Percentiles rank a stretch among this genome's conserved stretches.
phyloP scores from a whole-genome alignment of 306 rosid species.

The Malus domestica region ASM211411v1 NC_041797.1:9953001-9953500 shows the following conservation, averaged over 20 bases:
- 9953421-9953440: background rate
- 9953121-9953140: constrained; percentile 30
- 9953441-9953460: background rate
- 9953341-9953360: background rate
- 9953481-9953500: background rate
- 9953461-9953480: background rate
- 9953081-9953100: background rate
- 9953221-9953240: constrained; percentile 38
- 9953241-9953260: constrained; percentile 36
- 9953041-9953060: too few relatives aligned
- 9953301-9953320: background rate
- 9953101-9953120: background rate
- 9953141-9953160: constrained; percentile 36
- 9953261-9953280: constrained; percentile 2
- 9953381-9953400: background rate
- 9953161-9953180: constrained; percentile 35
- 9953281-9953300: constrained; percentile 22
- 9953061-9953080: too few relatives aligned
- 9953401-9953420: background rate
- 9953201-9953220: constrained; percentile 32
- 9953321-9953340: too few relatives aligned
- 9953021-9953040: too few relatives aligned
- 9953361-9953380: background rate
- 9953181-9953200: constrained; percentile 37
- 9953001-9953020: too few relatives aligned